These are phyloP conservation scores for Persicaria tinctoria DNA, from an alignment of 148 eudicot species.

Conservation along the genomic window DNA sequence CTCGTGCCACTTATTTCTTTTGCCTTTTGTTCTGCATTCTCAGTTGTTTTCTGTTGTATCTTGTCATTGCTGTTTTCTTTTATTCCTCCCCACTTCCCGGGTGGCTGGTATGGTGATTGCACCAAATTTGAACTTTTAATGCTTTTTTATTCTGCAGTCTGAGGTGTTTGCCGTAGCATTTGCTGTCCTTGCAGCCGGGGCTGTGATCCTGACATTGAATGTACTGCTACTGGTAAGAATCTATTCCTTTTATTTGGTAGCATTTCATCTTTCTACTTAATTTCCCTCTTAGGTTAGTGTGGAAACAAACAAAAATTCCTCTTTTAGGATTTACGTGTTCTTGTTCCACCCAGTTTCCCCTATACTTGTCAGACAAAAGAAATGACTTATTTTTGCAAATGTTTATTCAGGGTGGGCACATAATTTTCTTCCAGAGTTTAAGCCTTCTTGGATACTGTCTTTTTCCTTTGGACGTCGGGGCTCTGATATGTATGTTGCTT, in stretches of 20 bases:
- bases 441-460: conserved; percentile 95
- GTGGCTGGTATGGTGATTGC: not conserved
- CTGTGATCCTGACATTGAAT: conserved; percentile 89
- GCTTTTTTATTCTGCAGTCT: conserved; percentile 41
- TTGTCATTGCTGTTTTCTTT: too few relatives aligned
- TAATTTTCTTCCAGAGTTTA: conserved; percentile 95
- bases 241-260: conserved; percentile 14
- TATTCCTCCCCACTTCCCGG: not conserved
- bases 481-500: conserved; percentile 80
- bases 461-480: conserved; percentile 86
- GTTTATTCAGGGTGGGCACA: conserved; percentile 77
- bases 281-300: too few relatives aligned
- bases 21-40: not conserved
- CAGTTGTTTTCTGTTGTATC: too few relatives aligned
- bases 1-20: not conserved
- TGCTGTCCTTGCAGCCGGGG: conserved; percentile 96
- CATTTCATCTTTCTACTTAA: not conserved
- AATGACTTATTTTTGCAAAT: not conserved
- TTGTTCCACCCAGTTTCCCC: too few relatives aligned
- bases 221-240: conserved; percentile 79
- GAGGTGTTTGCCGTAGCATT: conserved; percentile 98
- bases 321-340: too few relatives aligned
- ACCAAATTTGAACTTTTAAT: not conserved
- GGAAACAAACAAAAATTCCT: too few relatives aligned
- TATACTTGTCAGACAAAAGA: not conserved